Conservation (phyloP, 108 stramenopile species). For the Aurantiochytrium sp. region DNA sequence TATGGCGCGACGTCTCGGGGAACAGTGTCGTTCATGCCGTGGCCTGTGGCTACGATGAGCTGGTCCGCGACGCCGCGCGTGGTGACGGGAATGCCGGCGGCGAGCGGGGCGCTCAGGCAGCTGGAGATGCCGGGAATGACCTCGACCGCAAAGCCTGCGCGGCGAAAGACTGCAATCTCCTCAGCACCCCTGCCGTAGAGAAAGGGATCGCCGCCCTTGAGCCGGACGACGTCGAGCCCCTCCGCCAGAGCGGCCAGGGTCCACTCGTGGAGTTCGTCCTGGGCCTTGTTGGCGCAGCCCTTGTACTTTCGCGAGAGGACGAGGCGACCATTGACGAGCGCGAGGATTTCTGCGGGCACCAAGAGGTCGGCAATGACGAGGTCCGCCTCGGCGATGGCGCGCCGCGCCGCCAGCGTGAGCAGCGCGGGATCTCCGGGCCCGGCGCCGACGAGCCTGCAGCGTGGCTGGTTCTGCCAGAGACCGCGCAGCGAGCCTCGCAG, state of each 20-base stretch:
- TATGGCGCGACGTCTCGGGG: constrained; percentile 50
- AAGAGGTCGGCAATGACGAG: constrained; percentile 88
- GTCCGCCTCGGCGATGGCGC: constrained; percentile 58
- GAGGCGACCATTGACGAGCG: constrained; percentile 68
- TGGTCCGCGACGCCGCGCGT: constrained; percentile 91
- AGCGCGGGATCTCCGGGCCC: constrained; percentile 91
- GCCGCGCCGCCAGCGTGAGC: constrained; percentile 78
- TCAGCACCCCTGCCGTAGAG: constrained; percentile 95
- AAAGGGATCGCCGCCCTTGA: constrained; percentile 99
- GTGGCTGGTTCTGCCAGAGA: not conserved
- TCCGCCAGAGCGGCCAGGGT: constrained; percentile 65
- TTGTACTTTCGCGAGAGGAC: constrained; percentile 81
- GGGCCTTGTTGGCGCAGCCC: constrained; percentile 86
- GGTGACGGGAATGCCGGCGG: constrained; percentile 89
- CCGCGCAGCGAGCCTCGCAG: too few species aligned
- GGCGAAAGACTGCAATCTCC: constrained; percentile 83
- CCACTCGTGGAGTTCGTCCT: constrained; percentile 90
- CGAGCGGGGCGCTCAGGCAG: constrained; percentile 86
- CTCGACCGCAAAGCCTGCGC: constrained; percentile 69
- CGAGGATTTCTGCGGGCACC: constrained; percentile 77
- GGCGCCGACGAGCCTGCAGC: constrained; percentile 72
- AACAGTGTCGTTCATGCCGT: constrained; percentile 24
- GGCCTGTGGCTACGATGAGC: constrained; percentile 34
- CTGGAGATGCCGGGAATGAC: constrained; percentile 77
- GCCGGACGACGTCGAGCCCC: constrained; percentile 82